Percentiles rank a stretch among this genome's conserved stretches.
Conservation (phyloP, 2,329 filamentous ascomycete genomes). For the Decorospora gaudefroyi region DNA sequence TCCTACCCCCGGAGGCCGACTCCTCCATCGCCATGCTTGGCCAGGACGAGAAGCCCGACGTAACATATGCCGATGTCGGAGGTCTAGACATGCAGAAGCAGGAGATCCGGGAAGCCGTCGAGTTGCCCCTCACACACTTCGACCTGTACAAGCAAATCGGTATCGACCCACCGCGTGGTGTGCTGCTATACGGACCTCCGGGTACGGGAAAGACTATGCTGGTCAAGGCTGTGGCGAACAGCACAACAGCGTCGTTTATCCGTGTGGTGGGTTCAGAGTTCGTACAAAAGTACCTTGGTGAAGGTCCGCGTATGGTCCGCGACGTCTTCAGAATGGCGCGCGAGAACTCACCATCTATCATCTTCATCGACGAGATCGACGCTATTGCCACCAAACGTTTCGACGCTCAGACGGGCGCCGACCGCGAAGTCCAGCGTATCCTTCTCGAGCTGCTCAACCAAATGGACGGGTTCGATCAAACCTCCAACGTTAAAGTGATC, state of each 20-base stretch:
- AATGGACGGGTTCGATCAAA: slow-evolving; percentile 99
- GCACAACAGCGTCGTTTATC: slow-evolving; percentile 97
- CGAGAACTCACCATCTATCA: slow-evolving; percentile 97
- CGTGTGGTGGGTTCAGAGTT: slow-evolving; percentile 98
- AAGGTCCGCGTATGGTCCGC: slow-evolving; percentile 97
- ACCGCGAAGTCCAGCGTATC: slow-evolving; percentile 98
- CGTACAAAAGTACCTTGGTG: slow-evolving; percentile 97
- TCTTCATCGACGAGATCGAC: slow-evolving; percentile 99
- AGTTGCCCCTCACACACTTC: slow-evolving; percentile 95
- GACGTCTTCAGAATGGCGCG: slow-evolving; percentile 99
- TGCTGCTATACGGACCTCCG: slow-evolving; percentile 92
- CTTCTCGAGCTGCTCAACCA: slow-evolving; percentile 96
- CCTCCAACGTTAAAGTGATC: slow-evolving; percentile 98
- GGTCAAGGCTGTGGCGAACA: slow-evolving; percentile 98
- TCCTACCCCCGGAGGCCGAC: slow-evolving; percentile 97
- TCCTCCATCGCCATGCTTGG: slow-evolving; percentile 99
- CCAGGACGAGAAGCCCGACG: slow-evolving; percentile 94
- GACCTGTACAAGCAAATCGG: slow-evolving; percentile 99
- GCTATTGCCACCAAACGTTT: slow-evolving; percentile 99
- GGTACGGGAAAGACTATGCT: slow-evolving; percentile 97
- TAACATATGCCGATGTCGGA: slow-evolving; percentile 97
- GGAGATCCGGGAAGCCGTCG: slow-evolving; percentile 96
- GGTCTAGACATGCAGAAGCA: slow-evolving; percentile 99
- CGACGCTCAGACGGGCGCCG: slow-evolving; percentile 96
- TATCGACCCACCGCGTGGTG: slow-evolving; percentile 96